Conservation (phyloP, 139 green algal species). For the Coelastrella sp. region DNA sequence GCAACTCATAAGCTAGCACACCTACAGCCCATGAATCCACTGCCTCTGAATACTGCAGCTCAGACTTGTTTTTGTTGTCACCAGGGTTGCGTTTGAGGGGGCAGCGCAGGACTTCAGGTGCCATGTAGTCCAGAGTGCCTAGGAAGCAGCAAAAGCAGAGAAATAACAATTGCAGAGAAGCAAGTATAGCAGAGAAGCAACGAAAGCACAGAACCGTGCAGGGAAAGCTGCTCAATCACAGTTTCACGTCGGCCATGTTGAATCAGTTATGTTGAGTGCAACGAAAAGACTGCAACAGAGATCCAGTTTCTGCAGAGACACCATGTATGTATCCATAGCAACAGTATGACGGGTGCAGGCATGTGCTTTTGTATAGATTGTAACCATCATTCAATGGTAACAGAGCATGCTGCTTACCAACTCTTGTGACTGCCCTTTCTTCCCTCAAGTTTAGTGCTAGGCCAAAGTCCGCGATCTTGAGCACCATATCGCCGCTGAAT, state of each 20-base stretch:
- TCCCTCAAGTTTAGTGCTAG: slow-evolving; percentile 62
- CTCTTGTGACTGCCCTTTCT: slow-evolving; percentile 64
- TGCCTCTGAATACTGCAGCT: slow-evolving; percentile 60
- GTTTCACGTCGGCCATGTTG: too few relatives aligned
- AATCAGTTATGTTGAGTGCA: neutral
- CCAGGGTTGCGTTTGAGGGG: slow-evolving; percentile 67
- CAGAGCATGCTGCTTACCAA: slow-evolving; percentile 45
- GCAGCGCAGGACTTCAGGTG: slow-evolving; percentile 73
- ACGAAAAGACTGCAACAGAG: too few relatives aligned
- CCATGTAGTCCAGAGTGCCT: slow-evolving; percentile 56
- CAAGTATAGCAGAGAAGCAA: too few relatives aligned
- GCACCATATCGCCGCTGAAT: slow-evolving; percentile 59
- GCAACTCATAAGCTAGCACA: slow-evolving; percentile 60
- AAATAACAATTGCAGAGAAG: neutral
- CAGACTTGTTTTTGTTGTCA: slow-evolving; percentile 67
- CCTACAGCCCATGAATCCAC: slow-evolving; percentile 66
- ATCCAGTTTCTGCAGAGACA: too few relatives aligned
- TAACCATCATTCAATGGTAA: too few relatives aligned
- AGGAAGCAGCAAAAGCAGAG: neutral
- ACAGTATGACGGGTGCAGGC: too few relatives aligned
- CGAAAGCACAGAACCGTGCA: too few relatives aligned
- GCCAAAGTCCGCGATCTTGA: slow-evolving; percentile 69
- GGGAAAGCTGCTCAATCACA: too few relatives aligned
- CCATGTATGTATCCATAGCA: too few relatives aligned
- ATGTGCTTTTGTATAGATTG: too few relatives aligned